Percentiles rank a stretch among this genome's conserved stretches.
Conservation (phyloP, 2,329 filamentous ascomycete genomes). For the Ceratocystis eucalypticola region DNA sequence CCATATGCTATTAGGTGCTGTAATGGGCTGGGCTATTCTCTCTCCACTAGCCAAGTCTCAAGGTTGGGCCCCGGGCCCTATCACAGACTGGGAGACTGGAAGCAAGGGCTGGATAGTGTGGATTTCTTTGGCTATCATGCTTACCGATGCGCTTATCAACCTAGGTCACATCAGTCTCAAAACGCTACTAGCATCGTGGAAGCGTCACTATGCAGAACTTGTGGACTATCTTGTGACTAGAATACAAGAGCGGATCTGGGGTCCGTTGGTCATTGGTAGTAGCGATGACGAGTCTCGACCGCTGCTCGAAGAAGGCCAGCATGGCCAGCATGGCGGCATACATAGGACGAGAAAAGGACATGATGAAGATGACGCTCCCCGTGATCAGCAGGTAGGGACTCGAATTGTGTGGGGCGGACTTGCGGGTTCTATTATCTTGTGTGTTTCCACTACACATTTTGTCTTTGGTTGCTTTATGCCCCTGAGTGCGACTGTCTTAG, state of each 20-base stretch:
- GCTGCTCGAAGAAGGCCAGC: conserved; percentile 8
- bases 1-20: conserved; percentile 84
- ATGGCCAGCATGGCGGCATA: not conserved
- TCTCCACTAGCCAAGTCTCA: conserved; percentile 75
- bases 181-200: conserved; percentile 32
- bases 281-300: conserved; percentile 12
- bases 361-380: conserved; percentile 52
- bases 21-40: conserved; percentile 80
- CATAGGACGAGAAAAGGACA: not conserved
- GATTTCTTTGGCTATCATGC: conserved; percentile 91
- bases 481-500: conserved; percentile 57
- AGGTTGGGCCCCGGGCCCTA: conserved; percentile 80
- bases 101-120: conserved; percentile 99
- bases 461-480: conserved; percentile 77
- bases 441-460: conserved; percentile 65
- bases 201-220: conserved; percentile 11
- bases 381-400: conserved; percentile 64
- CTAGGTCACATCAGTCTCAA: conserved; percentile 63
- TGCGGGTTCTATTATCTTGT: conserved; percentile 61
- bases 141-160: conserved; percentile 82
- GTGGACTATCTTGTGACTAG: conserved; percentile 14
- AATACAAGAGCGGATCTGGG: conserved; percentile 17
- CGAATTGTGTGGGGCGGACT: conserved; percentile 63
- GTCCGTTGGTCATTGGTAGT: not conserved
- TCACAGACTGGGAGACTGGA: conserved; percentile 78